Conservation (phyloP, 2,329 filamentous ascomycete species). For the Chrysosporium queenslandicum region DNA sequence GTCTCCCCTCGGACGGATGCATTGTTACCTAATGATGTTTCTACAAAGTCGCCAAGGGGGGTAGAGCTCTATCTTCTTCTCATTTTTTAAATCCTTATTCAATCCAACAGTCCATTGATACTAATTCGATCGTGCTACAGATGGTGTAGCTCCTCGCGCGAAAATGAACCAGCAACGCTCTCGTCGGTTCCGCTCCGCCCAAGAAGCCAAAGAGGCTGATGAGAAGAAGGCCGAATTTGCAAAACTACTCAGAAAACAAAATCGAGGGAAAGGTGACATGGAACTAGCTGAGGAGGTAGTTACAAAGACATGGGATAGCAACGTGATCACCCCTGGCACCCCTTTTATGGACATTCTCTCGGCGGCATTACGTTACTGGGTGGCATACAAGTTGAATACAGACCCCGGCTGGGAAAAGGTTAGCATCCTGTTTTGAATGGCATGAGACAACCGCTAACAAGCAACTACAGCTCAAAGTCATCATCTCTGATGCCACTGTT, state of each 20-base stretch:
- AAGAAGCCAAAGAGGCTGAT: conserved; percentile 90
- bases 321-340: conserved; percentile 85
- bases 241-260: conserved; percentile 72
- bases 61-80: conserved; percentile 17
- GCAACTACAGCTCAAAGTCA: conserved; percentile 63
- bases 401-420: conserved; percentile 86
- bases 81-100: neutral
- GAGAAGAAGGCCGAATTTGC: conserved; percentile 80
- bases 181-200: conserved; percentile 83
- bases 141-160: conserved; percentile 91
- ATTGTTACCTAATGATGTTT: conserved; percentile 22
- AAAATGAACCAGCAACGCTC: conserved; percentile 99
- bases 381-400: conserved; percentile 92
- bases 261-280: conserved; percentile 53
- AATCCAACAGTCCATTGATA: neutral
- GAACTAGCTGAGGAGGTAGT: conserved; percentile 51
- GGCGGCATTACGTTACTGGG: conserved; percentile 85
- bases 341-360: conserved; percentile 98
- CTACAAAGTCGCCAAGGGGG: conserved; percentile 25
- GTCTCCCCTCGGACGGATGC: conserved; percentile 23
- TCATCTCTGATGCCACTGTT: conserved; percentile 96
- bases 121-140: conserved; percentile 39
- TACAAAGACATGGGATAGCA: conserved; percentile 88
- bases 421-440: conserved; percentile 12
- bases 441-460: conserved; percentile 19